A percentile compares a stretch with the other conserved stretches of the same genome.
Evolutionary conservation across 176 grass and related monocot genomes (phyloP).

Genomic region (Echinochloa phyllopogon): DNA sequence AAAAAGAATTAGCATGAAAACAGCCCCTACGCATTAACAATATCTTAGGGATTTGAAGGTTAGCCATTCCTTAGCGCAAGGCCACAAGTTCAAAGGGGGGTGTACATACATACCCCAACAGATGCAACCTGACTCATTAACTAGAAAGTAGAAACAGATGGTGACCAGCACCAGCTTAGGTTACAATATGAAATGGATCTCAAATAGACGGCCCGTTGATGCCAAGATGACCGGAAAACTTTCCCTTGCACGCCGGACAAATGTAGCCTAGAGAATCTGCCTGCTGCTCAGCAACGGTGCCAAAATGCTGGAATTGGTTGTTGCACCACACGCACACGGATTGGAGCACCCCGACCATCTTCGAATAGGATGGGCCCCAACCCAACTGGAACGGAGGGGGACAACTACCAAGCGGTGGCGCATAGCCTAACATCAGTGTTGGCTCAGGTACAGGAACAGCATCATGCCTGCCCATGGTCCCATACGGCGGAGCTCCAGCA

Average conservation of each 20-base stretch:
- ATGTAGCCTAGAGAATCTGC: conserved; percentile 83
- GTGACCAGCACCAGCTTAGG: neutral
- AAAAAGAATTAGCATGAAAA: neutral
- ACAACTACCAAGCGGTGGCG: conserved; percentile 53
- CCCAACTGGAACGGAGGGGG: conserved; percentile 70
- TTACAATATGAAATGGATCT: conserved; percentile 30
- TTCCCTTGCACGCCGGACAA: conserved; percentile 83
- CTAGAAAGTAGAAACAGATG: neutral
- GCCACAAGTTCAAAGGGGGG: neutral
- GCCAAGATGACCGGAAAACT: conserved; percentile 69
- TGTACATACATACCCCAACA: conserved; percentile 2
- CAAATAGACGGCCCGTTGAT: conserved; percentile 54
- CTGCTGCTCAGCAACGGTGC: conserved; percentile 55
- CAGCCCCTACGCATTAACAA: neutral
- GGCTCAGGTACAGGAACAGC: conserved; percentile 55
- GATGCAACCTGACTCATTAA: neutral
- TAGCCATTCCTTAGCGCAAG: neutral
- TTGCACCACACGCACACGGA: conserved; percentile 85
- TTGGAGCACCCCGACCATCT: conserved; percentile 50
- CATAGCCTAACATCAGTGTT: conserved; percentile 71
- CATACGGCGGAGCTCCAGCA: conserved; percentile 55
- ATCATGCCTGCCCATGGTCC: conserved; percentile 49
- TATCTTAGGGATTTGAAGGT: neutral
- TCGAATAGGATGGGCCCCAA: conserved; percentile 64
- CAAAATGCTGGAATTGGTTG: conserved; percentile 70